phyloP scores from a whole-genome alignment of 2,329 filamentous ascomycete genomes.

The Diaporthe batatas region DNA sequence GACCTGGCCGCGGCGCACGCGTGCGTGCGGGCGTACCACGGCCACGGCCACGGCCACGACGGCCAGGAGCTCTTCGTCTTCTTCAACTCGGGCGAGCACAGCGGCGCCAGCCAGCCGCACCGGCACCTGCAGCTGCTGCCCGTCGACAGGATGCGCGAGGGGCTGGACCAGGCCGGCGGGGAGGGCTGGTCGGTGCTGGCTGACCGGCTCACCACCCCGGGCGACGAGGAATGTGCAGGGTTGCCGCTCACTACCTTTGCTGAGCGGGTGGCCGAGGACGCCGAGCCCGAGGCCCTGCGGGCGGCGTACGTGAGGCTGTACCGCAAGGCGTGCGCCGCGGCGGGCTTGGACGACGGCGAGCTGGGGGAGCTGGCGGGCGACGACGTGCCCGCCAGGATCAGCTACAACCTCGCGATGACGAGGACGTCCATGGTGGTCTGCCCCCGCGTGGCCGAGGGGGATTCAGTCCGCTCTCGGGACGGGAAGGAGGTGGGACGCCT shows the following conservation, averaged over 20 bases:
- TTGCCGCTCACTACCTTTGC: slow-evolving; percentile 62
- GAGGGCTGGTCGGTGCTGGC: slow-evolving; percentile 65
- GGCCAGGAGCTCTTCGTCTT: slow-evolving; percentile 69
- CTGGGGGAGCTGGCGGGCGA: slow-evolving; percentile 45
- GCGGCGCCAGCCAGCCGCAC: slow-evolving; percentile 79
- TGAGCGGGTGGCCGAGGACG: slow-evolving; percentile 45
- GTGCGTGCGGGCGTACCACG: slow-evolving; percentile 70
- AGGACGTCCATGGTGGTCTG: slow-evolving; percentile 64
- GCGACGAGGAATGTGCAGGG: background rate
- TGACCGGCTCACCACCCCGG: slow-evolving; percentile 51
- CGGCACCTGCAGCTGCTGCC: slow-evolving; percentile 80
- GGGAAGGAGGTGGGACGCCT: slow-evolving; percentile 56
- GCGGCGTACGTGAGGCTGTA: slow-evolving; percentile 63
- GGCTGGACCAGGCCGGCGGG: slow-evolving; percentile 49
- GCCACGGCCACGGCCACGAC: slow-evolving; percentile 42
- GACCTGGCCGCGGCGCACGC: slow-evolving; percentile 74
- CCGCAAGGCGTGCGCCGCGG: slow-evolving; percentile 56
- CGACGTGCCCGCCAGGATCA: slow-evolving; percentile 63
- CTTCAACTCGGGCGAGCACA: slow-evolving; percentile 78
- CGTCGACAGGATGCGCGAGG: slow-evolving; percentile 71
- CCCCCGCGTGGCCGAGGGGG: slow-evolving; percentile 67
- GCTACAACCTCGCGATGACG: slow-evolving; percentile 75
- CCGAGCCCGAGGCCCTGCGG: slow-evolving; percentile 52
- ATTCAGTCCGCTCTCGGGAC: slow-evolving; percentile 46
- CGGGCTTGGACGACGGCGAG: slow-evolving; percentile 32